These are phyloP conservation scores for Rhizopus stolonifer DNA, from an alignment of 371 early-diverging fungal species.

Conservation along the genomic window DNA sequence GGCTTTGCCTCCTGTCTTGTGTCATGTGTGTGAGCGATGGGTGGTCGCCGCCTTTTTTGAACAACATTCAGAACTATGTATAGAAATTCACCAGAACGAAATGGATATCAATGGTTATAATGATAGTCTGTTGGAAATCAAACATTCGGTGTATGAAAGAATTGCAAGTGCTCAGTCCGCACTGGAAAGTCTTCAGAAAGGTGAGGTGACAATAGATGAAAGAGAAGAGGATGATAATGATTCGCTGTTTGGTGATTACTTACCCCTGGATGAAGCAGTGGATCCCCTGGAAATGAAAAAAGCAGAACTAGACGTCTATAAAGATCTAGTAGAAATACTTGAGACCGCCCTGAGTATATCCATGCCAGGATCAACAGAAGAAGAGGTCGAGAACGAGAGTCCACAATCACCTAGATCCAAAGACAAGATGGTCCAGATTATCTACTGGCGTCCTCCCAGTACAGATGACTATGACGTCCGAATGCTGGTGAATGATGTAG, in stretches of 20 bases:
- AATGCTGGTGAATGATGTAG: conserved; percentile 27
- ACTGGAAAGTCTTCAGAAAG: not conserved
- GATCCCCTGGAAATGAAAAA: conserved; percentile 25
- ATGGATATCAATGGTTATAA: conserved; percentile 73
- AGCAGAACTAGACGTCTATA: conserved; percentile 28
- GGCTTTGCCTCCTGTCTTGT: conserved; percentile 56
- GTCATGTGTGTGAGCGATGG: conserved; percentile 80
- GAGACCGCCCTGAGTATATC: conserved; percentile 55
- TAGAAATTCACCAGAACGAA: conserved; percentile 77
- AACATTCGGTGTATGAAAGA: conserved; percentile 47
- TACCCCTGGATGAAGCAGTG: conserved; percentile 25
- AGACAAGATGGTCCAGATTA: conserved; percentile 48
- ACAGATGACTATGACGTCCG: conserved; percentile 27
- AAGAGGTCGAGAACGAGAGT: not conserved
- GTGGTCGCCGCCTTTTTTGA: conserved; percentile 77
- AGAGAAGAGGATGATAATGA: conserved; percentile 19
- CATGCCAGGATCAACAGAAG: conserved; percentile 47
- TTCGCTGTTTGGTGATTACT: conserved; percentile 24
- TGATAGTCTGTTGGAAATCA: conserved; percentile 67
- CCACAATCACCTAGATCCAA: conserved; percentile 39
- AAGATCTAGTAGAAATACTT: conserved; percentile 39
- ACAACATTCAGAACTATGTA: conserved; percentile 73
- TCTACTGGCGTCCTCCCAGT: conserved; percentile 52
- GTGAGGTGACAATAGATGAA: not conserved
- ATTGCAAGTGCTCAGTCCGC: conserved; percentile 32